Evolutionary conservation across 768 basidiomycete genomes (phyloP).

Genomic region (Cyathus striatus): DNA sequence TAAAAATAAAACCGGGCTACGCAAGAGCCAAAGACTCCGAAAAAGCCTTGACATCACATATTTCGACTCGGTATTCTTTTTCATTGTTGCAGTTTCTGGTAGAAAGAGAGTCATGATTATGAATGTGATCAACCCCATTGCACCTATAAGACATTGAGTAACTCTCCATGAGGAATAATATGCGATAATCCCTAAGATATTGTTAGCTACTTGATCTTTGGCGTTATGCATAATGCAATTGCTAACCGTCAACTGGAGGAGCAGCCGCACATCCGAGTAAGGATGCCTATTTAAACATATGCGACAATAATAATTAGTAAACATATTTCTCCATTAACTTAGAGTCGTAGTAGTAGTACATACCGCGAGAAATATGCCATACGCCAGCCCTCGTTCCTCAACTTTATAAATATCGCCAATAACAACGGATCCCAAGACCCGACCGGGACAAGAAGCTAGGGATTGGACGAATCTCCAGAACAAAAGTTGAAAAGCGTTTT

Average conservation of each 20-base stretch:
- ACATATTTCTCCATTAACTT: too few species aligned
- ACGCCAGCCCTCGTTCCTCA: conserved; percentile 54
- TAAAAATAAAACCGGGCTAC: conserved; percentile 53
- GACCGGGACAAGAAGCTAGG: conserved; percentile 53
- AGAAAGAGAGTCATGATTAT: conserved; percentile 37
- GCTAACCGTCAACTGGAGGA: conserved; percentile 48
- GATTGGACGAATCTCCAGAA: conserved; percentile 62
- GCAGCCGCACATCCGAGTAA: conserved; percentile 59
- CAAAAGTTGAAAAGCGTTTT: conserved; percentile 40
- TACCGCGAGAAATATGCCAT: conserved; percentile 55
- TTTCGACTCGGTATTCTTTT: too few species aligned
- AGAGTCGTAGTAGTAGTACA: conserved; percentile 9
- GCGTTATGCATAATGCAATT: not conserved
- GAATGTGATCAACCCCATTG: conserved; percentile 32
- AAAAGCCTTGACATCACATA: too few species aligned
- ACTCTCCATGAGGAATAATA: conserved; percentile 64
- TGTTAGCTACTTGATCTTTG: conserved; percentile 1
- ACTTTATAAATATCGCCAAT: too few species aligned
- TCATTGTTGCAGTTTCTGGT: conserved; percentile 64
- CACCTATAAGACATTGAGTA: conserved; percentile 44
- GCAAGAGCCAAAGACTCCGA: conserved; percentile 40
- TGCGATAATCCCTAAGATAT: conserved; percentile 35
- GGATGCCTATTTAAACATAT: conserved; percentile 29
- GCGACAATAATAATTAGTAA: not conserved
- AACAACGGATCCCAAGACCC: conserved; percentile 50